Conservation (phyloP, 345 rosid species). For the Hypericum perforatum region DNA sequence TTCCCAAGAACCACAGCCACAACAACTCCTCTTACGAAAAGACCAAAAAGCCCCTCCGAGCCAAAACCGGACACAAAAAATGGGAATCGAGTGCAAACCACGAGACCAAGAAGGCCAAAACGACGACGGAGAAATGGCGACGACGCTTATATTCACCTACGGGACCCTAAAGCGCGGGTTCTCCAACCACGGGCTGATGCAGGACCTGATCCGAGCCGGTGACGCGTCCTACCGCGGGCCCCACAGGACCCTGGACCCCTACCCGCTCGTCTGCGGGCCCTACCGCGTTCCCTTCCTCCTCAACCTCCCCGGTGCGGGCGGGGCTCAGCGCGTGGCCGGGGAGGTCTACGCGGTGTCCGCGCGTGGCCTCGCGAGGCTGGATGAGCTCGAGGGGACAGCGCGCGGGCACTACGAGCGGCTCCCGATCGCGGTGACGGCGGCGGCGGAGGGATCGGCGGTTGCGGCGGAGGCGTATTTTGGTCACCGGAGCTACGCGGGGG, state of each 20-base stretch:
- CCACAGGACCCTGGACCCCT: conserved; percentile 30
- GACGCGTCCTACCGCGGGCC: conserved; percentile 60
- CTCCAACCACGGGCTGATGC: conserved; percentile 56
- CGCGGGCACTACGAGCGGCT: conserved; percentile 54
- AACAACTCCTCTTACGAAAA: too few species aligned
- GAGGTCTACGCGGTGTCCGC: conserved; percentile 66
- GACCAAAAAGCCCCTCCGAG: too few species aligned
- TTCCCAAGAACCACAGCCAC: too few species aligned
- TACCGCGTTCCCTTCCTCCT: conserved; percentile 81
- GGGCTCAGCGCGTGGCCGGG: conserved; percentile 43
- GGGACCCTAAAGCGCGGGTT: conserved; percentile 74
- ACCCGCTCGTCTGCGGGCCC: conserved; percentile 84
- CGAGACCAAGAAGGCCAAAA: too few species aligned
- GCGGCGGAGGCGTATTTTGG: conserved; percentile 60
- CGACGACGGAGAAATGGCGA: background rate
- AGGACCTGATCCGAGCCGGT: conserved; percentile 55
- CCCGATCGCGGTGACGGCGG: conserved; percentile 26
- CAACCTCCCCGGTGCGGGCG: conserved; percentile 48
- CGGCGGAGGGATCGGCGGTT: background rate
- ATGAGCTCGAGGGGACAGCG: conserved; percentile 65
- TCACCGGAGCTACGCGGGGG: conserved; percentile 42
- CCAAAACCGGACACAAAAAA: too few species aligned
- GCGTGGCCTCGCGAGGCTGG: conserved; percentile 45
- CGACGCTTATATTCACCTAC: conserved; percentile 54
- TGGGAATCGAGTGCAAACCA: too few species aligned